A percentile compares a stretch with the other conserved stretches of the same genome.
These are phyloP conservation scores for Ceratobasidium theobromae DNA, from an alignment of 1,284 basidiomycete species.

Conservation along the genomic window DNA sequence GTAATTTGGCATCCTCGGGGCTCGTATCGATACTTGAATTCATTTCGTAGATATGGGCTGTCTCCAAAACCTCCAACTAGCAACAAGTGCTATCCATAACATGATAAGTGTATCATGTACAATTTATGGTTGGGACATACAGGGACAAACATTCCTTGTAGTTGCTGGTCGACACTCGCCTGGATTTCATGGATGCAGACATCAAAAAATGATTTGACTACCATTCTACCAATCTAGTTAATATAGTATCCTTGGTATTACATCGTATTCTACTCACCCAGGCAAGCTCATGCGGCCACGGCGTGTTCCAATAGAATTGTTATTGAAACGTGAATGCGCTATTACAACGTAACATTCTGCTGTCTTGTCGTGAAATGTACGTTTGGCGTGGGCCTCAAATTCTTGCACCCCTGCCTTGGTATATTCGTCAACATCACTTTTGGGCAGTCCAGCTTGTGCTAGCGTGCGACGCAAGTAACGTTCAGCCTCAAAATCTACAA, in stretches of 20 bases:
- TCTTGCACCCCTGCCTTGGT: constrained; percentile 5
- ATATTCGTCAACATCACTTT: constrained; percentile 9
- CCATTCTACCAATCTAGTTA: no score
- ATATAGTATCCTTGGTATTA: no score
- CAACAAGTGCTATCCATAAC: constrained; percentile 7
- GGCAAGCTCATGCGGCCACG: constrained; percentile 6
- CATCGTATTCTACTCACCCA: constrained; percentile 4
- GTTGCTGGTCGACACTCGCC: neutral
- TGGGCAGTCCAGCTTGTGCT: no score
- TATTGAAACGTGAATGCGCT: neutral
- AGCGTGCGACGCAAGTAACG: no score
- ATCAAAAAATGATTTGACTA: constrained; percentile 16
- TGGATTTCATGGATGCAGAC: neutral
- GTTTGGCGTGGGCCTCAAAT: constrained; percentile 17
- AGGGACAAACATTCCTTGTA: neutral
- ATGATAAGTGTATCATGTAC: no score
- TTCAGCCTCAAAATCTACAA: no score
- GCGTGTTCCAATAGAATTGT: neutral
- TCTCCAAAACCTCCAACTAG: constrained; percentile 33
- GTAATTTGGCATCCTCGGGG: neutral
- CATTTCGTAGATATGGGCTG: constrained; percentile 20
- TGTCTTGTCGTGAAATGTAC: neutral
- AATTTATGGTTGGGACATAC: neutral
- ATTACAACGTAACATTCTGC: neutral
- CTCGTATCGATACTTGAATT: neutral